phyloP scores from a whole-genome alignment of 2,329 filamentous ascomycete species.

The Beauveria brongniartii region DNA sequence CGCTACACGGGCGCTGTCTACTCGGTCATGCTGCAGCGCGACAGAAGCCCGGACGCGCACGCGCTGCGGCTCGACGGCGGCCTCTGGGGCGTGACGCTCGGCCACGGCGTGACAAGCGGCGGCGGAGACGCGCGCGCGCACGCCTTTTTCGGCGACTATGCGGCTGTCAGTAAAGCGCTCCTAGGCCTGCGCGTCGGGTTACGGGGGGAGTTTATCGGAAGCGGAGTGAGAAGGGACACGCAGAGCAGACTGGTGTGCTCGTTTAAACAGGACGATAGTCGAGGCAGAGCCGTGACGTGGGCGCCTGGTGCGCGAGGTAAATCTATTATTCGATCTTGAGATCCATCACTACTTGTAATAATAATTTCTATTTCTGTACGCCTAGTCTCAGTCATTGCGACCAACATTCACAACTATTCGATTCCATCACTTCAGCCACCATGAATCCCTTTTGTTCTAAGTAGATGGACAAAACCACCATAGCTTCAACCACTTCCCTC shows the following conservation, averaged over 20 bases:
- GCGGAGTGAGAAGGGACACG: constrained; percentile 31
- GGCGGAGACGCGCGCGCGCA: constrained; percentile 36
- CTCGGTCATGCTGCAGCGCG: constrained; percentile 46
- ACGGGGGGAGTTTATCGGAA: constrained; percentile 35
- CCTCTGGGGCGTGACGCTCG: constrained; percentile 48
- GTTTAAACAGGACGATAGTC: constrained; percentile 16
- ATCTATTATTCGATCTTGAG: not conserved
- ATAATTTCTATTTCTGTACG: not conserved
- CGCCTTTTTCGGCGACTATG: constrained; percentile 46
- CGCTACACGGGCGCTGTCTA: constrained; percentile 46
- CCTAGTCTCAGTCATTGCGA: not conserved
- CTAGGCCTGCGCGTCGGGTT: constrained; percentile 24
- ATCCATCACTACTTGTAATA: not conserved
- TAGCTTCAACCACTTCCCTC: constrained; percentile 21
- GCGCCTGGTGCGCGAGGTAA: not conserved
- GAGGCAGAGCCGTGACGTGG: constrained; percentile 19
- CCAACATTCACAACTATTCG: not conserved
- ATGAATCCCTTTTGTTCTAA: not conserved
- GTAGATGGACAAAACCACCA: not conserved
- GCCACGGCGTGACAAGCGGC: constrained; percentile 40
- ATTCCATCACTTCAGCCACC: not conserved
- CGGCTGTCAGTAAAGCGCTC: constrained; percentile 32
- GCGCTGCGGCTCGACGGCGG: constrained; percentile 36
- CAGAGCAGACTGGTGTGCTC: constrained; percentile 32
- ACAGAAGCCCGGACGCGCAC: constrained; percentile 36